These are phyloP conservation scores for Tricladium varicosporioides DNA, from an alignment of 2,329 filamentous ascomycete species.

Conservation along the genomic window DNA sequence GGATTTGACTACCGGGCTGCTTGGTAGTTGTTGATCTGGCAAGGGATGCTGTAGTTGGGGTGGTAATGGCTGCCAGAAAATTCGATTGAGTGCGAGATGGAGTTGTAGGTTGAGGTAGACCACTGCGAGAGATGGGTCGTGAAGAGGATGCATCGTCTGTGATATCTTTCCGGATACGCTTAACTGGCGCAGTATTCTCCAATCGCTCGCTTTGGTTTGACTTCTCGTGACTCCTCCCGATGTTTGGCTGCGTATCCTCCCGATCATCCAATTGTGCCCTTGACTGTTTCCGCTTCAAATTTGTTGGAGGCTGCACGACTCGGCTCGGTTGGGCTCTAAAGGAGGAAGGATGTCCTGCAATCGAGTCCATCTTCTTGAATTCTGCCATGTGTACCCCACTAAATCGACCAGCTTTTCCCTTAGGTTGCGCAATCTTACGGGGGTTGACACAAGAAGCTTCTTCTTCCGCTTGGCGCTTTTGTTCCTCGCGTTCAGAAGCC, in stretches of 20 bases:
- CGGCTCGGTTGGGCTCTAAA: constrained; percentile 61
- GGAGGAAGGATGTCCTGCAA: constrained; percentile 79
- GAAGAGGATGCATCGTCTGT: constrained; percentile 68
- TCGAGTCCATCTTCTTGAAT: constrained; percentile 98
- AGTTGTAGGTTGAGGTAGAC: constrained; percentile 40
- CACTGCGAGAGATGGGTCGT: constrained; percentile 56
- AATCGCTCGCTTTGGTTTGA: constrained; percentile 19
- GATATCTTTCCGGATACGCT: constrained; percentile 67
- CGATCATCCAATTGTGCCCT: constrained; percentile 66
- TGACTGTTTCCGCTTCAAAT: constrained; percentile 50
- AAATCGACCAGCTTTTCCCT: constrained; percentile 74
- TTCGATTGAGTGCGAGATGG: constrained; percentile 44
- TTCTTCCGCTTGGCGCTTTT: constrained; percentile 44
- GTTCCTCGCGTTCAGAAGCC: constrained; percentile 56
- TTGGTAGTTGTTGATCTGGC: constrained; percentile 58
- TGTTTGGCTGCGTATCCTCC: constrained; percentile 45
- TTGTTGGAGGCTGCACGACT: constrained; percentile 46
- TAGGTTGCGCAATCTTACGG: constrained; percentile 78
- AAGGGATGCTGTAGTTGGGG: constrained; percentile 75
- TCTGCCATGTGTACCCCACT: constrained; percentile 83
- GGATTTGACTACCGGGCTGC: constrained; percentile 46
- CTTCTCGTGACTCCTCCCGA: constrained; percentile 7
- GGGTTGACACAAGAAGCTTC: constrained; percentile 42
- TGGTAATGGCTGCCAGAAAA: constrained; percentile 59
- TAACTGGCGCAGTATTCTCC: constrained; percentile 48